Evolutionary conservation across 768 basidiomycete genomes (phyloP).

Genomic region (Suillus lakei): DNA sequence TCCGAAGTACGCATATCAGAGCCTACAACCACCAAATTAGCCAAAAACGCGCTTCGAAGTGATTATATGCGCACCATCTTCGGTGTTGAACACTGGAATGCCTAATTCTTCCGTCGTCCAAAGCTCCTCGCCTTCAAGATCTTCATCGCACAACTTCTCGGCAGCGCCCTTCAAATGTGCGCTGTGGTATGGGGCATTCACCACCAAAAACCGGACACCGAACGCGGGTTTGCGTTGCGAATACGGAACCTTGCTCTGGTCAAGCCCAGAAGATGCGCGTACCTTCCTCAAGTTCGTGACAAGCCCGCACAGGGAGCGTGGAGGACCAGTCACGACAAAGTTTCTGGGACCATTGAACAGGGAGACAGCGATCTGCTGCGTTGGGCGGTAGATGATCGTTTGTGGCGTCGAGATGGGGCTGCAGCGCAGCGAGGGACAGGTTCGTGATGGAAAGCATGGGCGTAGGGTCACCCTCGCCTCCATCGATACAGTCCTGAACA

Average conservation of each 20-base stretch:
- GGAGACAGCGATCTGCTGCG: slow-evolving; percentile 83
- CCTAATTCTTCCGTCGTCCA: slow-evolving; percentile 72
- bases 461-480: slow-evolving; percentile 90
- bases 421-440: slow-evolving; percentile 72
- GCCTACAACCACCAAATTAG: slow-evolving; percentile 50
- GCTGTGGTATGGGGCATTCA: slow-evolving; percentile 97
- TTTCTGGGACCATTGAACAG: slow-evolving; percentile 91
- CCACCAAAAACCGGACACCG: slow-evolving; percentile 90
- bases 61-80: slow-evolving; percentile 67
- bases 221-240: slow-evolving; percentile 96
- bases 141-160: slow-evolving; percentile 75
- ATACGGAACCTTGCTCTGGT: slow-evolving; percentile 93
- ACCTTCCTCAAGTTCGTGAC: slow-evolving; percentile 90
- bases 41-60: slow-evolving; percentile 22
- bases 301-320: slow-evolving; percentile 91
- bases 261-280: slow-evolving; percentile 82
- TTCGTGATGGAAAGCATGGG: slow-evolving; percentile 95
- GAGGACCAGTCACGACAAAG: slow-evolving; percentile 92
- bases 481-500: slow-evolving; percentile 85
- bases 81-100: slow-evolving; percentile 91
- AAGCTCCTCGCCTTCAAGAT: slow-evolving; percentile 77
- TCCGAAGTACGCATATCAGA: slow-evolving; percentile 75
- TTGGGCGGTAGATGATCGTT: slow-evolving; percentile 84
- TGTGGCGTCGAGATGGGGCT: slow-evolving; percentile 83
- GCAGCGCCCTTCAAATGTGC: slow-evolving; percentile 76